Percentiles rank a stretch among this genome's conserved stretches.
Evolutionary conservation across 306 rosid species (phyloP).

Genomic region (Prosopis cineraria): DNA sequence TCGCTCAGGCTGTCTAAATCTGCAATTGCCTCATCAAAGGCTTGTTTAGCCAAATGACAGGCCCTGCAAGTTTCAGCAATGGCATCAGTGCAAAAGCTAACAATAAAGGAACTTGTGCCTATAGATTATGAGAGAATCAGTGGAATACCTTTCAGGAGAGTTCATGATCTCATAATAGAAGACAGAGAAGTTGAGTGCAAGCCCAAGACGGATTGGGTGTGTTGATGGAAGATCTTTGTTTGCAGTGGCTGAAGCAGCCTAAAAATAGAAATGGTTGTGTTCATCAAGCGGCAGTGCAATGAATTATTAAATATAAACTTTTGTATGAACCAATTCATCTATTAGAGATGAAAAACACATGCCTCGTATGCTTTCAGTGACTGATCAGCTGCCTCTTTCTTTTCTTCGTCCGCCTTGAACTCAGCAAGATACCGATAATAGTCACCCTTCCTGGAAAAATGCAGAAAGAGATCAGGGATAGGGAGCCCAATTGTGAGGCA

Average conservation of each 20-base stretch:
- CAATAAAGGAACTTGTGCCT: conserved; percentile 18
- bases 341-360: conserved; percentile 30
- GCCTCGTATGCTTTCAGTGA: conserved; percentile 77
- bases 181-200: conserved; percentile 97
- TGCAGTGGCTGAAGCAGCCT: conserved; percentile 86
- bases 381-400: conserved; percentile 66
- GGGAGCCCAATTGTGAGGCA: not conserved
- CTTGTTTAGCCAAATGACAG: conserved; percentile 94
- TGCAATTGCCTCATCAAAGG: conserved; percentile 95
- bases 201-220: conserved; percentile 96
- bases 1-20: conserved; percentile 93
- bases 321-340: conserved; percentile 3
- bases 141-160: conserved; percentile 80
- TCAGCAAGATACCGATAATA: conserved; percentile 75
- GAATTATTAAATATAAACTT: not conserved
- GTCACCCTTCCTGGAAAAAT: conserved; percentile 68
- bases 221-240: conserved; percentile 88
- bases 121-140: conserved; percentile 6
- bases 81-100: conserved; percentile 13
- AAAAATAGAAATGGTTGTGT: conserved; percentile 19
- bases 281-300: conserved; percentile 18
- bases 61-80: conserved; percentile 64
- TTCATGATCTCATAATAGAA: conserved; percentile 93
- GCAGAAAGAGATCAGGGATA: conserved; percentile 20
- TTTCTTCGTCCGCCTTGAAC: conserved; percentile 63